Percentiles rank a stretch among this genome's conserved stretches.
Conservation (phyloP, 2,329 filamentous ascomycete species). For the Ophiostoma himal-ulmi region DNA sequence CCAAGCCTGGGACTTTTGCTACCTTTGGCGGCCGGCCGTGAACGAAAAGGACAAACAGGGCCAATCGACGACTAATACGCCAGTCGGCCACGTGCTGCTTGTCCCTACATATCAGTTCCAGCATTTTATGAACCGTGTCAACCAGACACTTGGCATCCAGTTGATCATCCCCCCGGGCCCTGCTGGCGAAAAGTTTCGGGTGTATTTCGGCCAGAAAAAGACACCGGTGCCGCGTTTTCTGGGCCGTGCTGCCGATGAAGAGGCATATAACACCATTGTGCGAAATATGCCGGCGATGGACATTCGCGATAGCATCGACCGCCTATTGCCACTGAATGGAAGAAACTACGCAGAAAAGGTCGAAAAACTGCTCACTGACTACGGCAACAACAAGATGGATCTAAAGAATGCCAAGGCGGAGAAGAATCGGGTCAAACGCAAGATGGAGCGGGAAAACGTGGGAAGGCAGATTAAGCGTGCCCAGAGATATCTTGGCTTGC, state of each 20-base stretch:
- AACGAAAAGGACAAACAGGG: constrained; percentile 28
- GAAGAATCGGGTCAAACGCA: neutral
- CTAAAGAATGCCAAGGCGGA: constrained; percentile 34
- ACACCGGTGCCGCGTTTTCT: constrained; percentile 64
- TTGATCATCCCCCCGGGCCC: constrained; percentile 53
- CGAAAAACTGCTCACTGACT: neutral
- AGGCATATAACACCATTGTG: constrained; percentile 33
- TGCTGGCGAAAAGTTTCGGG: constrained; percentile 50
- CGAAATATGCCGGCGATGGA: constrained; percentile 19
- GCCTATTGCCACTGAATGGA: neutral
- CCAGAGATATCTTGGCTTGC: constrained; percentile 67
- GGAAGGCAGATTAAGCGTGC: constrained; percentile 42
- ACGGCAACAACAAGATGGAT: constrained; percentile 37
- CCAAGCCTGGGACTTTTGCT: constrained; percentile 70
- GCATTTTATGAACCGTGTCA: constrained; percentile 59
- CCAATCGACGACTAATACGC: neutral
- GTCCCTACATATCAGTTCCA: constrained; percentile 62
- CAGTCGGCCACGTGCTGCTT: constrained; percentile 49
- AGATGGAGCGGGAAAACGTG: neutral
- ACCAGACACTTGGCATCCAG: constrained; percentile 47
- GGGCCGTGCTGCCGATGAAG: constrained; percentile 47
- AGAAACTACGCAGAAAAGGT: constrained; percentile 18
- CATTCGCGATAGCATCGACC: constrained; percentile 11
- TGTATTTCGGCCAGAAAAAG: constrained; percentile 55
- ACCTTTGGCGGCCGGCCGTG: constrained; percentile 50